Base-by-base conservation (phyloP, 176 grass and related monocot species). In the Eragrostis curvula region DNA sequence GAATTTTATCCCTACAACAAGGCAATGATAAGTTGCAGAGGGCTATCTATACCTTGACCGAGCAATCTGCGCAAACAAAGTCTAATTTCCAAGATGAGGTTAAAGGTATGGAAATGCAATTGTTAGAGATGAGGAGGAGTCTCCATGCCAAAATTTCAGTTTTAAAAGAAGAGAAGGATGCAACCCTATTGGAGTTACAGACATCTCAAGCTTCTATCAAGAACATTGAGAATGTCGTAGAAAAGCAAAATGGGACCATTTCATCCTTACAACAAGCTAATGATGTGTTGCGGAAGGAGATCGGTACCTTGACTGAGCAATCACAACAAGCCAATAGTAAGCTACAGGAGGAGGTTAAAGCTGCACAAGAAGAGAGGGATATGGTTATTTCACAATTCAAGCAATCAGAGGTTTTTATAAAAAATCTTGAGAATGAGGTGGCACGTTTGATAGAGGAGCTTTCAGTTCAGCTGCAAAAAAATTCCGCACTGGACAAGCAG, bases 221-320 rank as follows among this genome's bases (percentile, higher is more conserved):
- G 47, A 86, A 27, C 56, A 36, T 87, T 43, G 86, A 88, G 73
- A 89, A 1, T 53, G 67, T 66, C 44, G 30, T 96, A 58, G 83
- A 91, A 83, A 59, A 79, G 77, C 75, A 85, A 70, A 83, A 18
- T 24, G 62, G 59, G 79, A 59, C 66, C 69, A 77, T 83, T 81
- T 88, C 73, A 52, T 70, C 81, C 39, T 64, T 92, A 50, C 83
- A 86, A 20, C 41, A 80, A 78, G 49, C 74, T 78, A 84, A 88
- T 73, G 80, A 88, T 24, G 47, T 47, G 17, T 79, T 85, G 59
- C 61, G 86, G 21, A 78, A 82, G 50, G 80, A 74, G 24, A 86
- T 75, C 28, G 51, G 27, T 20, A 44, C 21, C 28, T 82, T 89
- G 63, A 77, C 58, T 0, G 9, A 78, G 81, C 70, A 84, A 70